Percentiles rank a stretch among this genome's conserved stretches.
phyloP scores from a whole-genome alignment of 306 rosid species.

The Cucumis sativus region Cucumber_9930_V3 NC_026661.2:22190501-22191000 shows the following conservation, averaged over 20 bases:
- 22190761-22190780: constrained; percentile 45
- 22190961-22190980: constrained; percentile 29
- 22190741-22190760: constrained; percentile 30
- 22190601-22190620: constrained; percentile 26
- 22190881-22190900: background rate
- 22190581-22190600: constrained; percentile 14
- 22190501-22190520: background rate
- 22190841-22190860: too few relatives aligned
- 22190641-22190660: constrained; percentile 5
- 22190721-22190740: constrained; percentile 27
- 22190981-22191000: constrained; percentile 12
- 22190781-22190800: constrained; percentile 22
- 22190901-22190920: background rate
- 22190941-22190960: constrained; percentile 33
- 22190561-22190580: background rate
- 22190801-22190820: background rate
- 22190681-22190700: constrained; percentile 22
- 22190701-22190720: constrained; percentile 20
- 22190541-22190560: background rate
- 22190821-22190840: background rate
- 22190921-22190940: background rate
- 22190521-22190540: background rate
- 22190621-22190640: constrained; percentile 19
- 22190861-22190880: background rate
- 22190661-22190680: constrained; percentile 26